Conservation (phyloP, 2,329 filamentous ascomycete species). For the Aplosporella prunicola region DNA sequence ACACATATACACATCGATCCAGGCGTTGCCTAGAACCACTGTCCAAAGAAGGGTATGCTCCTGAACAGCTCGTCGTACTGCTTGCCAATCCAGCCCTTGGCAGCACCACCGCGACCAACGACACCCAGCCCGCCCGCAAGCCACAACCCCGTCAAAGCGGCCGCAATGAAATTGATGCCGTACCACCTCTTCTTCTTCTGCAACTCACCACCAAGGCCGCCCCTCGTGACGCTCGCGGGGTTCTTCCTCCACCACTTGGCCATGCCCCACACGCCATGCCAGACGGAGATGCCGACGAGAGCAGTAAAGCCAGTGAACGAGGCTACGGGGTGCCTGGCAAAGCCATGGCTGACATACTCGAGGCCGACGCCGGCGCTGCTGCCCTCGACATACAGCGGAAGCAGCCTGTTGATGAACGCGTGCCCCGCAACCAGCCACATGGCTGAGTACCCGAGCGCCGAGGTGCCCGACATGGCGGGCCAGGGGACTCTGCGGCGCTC, state of each 20-base stretch:
- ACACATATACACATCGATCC: neutral
- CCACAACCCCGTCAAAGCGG: conserved; percentile 58
- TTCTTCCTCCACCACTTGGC: conserved; percentile 69
- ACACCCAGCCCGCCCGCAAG: conserved; percentile 71
- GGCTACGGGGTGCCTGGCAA: conserved; percentile 58
- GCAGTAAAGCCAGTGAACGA: conserved; percentile 61
- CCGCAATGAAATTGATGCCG: conserved; percentile 56
- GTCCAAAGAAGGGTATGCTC: conserved; percentile 48
- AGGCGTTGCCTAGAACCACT: conserved; percentile 34
- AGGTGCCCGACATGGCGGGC: conserved; percentile 63
- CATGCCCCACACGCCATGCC: conserved; percentile 76
- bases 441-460: conserved; percentile 63
- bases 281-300: conserved; percentile 57
- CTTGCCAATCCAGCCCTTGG: conserved; percentile 68
- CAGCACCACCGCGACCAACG: conserved; percentile 60
- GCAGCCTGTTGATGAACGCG: conserved; percentile 61
- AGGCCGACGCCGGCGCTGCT: conserved; percentile 80
- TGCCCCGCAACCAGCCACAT: conserved; percentile 59
- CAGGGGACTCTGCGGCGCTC: conserved; percentile 47
- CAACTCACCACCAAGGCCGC: conserved; percentile 41
- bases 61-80: conserved; percentile 68
- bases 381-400: conserved; percentile 69
- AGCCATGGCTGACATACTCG: conserved; percentile 76
- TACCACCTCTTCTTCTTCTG: conserved; percentile 59
- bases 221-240: conserved; percentile 44